A percentile compares a stretch with the other conserved stretches of the same genome.
phyloP scores from a whole-genome alignment of 2,329 filamentous ascomycete genomes.

The Albophoma yamanashiensis region DNA sequence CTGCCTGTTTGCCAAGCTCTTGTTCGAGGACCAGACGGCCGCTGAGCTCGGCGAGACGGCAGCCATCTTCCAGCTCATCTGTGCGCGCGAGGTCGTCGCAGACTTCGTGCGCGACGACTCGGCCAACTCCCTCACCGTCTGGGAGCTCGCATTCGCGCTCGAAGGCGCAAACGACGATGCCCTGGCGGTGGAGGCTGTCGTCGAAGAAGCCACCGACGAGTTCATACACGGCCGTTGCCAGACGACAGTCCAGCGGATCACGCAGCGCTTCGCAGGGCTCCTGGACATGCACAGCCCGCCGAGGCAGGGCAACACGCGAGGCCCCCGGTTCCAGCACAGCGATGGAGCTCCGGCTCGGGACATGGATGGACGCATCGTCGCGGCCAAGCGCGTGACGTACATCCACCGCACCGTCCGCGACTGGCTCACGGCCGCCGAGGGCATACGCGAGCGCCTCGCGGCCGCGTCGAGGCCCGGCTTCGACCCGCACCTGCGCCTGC shows the following conservation, averaged over 20 bases:
- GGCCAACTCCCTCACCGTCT: constrained; percentile 17
- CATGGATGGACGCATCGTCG: background rate
- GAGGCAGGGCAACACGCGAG: background rate
- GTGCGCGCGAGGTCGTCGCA: constrained; percentile 18
- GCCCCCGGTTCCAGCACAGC: background rate
- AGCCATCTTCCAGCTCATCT: constrained; percentile 17
- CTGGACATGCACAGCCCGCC: constrained; percentile 11
- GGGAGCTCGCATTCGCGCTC: constrained; percentile 21
- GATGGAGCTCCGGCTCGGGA: background rate
- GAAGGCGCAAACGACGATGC: constrained; percentile 11
- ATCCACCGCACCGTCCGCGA: background rate
- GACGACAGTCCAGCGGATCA: constrained; percentile 5
- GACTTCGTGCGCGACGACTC: constrained; percentile 21
- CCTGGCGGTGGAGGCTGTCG: constrained; percentile 4
- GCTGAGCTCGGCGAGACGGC: constrained; percentile 11
- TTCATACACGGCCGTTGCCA: constrained; percentile 10
- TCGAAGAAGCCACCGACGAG: constrained; percentile 10
- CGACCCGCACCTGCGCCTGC: constrained; percentile 15
- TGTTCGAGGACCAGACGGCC: constrained; percentile 15
- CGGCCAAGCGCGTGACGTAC: background rate
- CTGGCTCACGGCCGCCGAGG: background rate
- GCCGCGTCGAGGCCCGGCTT: background rate
- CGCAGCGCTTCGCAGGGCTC: constrained; percentile 13
- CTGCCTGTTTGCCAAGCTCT: constrained; percentile 16
- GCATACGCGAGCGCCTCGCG: background rate